A percentile compares a stretch with the other conserved stretches of the same genome.
phyloP scores from a whole-genome alignment of 176 grass and related monocot genomes.

The Eragrostis curvula region DNA sequence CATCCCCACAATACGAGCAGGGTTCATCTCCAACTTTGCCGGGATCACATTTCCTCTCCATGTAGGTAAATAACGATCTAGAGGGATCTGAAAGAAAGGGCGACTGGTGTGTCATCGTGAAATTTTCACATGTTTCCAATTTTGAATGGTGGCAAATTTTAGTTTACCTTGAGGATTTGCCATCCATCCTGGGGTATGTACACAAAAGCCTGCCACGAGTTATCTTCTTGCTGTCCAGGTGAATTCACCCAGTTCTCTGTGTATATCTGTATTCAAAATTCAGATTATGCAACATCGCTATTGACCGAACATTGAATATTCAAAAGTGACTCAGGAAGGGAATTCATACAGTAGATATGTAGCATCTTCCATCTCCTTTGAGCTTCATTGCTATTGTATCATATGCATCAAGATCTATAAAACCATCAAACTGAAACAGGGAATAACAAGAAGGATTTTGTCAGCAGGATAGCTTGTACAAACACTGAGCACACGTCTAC shows the following conservation, averaged over 20 bases:
- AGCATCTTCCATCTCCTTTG: constrained; percentile 90
- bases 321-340: background rate
- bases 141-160: background rate
- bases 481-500: background rate
- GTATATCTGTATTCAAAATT: constrained; percentile 74
- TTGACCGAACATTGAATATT: constrained; percentile 32
- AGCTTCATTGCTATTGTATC: constrained; percentile 98
- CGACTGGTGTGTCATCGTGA: background rate
- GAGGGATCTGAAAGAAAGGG: constrained; percentile 68
- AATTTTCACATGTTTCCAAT: background rate
- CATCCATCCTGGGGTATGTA: constrained; percentile 63
- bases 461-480: constrained; percentile 26
- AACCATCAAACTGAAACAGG: constrained; percentile 81
- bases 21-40: constrained; percentile 88
- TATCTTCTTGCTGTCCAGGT: constrained; percentile 90
- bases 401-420: constrained; percentile 90
- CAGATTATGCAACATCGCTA: constrained; percentile 14
- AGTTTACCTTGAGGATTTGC: constrained; percentile 77
- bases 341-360: constrained; percentile 91
- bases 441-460: background rate
- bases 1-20: constrained; percentile 87
- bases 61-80: constrained; percentile 79
- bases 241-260: constrained; percentile 98
- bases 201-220: constrained; percentile 96
- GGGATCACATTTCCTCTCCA: constrained; percentile 84